Base-by-base conservation (phyloP, 345 rosid species). In the Populus pruinosa region DNA sequence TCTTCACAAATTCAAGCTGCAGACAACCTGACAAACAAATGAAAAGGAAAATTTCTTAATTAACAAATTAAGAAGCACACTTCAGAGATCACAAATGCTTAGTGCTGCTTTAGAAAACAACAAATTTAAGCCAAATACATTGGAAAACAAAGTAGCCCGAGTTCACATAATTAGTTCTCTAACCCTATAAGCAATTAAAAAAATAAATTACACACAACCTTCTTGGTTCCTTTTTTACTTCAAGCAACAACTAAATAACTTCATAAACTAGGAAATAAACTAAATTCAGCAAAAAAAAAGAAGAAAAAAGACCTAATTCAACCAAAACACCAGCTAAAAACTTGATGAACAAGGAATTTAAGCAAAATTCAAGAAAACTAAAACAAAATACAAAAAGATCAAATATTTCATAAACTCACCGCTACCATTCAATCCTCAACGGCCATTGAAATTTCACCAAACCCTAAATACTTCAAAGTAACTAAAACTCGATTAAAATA, bases 21-120 rank as follows among this genome's bases (percentile, higher is more conserved):
- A 69, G 43, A 72, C 38, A 72, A 77, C 86, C 67, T 47, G 72
- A 77, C 77, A 56, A 77, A 27, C 70, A 66, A 63, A 55, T 67
- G 66, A 53, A 18, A 43, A 64, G 13, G 20, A 49, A 39, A 74
- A 77, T 31, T 31, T 12, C 31, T 43, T 17, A 59, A 67, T 43
- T 50, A 55, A 73, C 53, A 59, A 59, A 59, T 23, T 59, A 59
- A n/a, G 64, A 25, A 59, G 64, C 29, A 59, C 64, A 23, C 27
- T 59, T n/a, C 29, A 59, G 27, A 31, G 41, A 8, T 59, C 68
- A n/a, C 14, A 73, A 35, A 35, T 16, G 49, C 27, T 39, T 7
- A 20, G 55, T 16, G 20, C 53, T 11, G 18, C 29, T 44, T 38
- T 16, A 39, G 36, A 69, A 69, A n/a, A 21, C 43, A 36, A 17